Conservation (phyloP, 345 rosid genomes). For the Populus pruinosa region DNA sequence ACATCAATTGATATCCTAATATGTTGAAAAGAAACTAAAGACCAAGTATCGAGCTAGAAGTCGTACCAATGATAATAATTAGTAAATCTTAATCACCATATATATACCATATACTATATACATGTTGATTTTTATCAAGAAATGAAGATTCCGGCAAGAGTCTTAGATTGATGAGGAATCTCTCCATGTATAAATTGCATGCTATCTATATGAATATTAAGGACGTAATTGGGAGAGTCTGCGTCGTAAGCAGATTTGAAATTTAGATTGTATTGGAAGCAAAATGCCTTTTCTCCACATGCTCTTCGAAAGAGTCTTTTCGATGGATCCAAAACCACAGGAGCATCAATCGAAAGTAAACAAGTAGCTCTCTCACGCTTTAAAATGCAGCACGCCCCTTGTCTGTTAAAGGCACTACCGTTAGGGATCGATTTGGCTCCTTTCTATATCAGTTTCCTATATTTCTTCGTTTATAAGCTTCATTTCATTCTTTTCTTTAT, state of each 20-base stretch:
- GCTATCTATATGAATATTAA: too few relatives aligned
- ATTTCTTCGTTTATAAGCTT: slow-evolving; percentile 24
- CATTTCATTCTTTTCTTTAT: not conserved
- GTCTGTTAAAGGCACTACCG: slow-evolving; percentile 46
- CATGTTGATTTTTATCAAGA: too few relatives aligned
- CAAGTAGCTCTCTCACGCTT: slow-evolving; percentile 10
- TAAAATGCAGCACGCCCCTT: slow-evolving; percentile 38
- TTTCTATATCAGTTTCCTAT: slow-evolving; percentile 21
- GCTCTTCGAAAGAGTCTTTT: slow-evolving; percentile 10
- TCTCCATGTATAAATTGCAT: too few relatives aligned
- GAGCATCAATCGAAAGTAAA: slow-evolving; percentile 8
- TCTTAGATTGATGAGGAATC: too few relatives aligned
- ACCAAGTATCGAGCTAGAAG: too few relatives aligned
- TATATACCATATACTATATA: too few relatives aligned
- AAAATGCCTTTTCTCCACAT: slow-evolving; percentile 15
- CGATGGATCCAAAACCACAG: slow-evolving; percentile 30
- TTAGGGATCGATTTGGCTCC: slow-evolving; percentile 9
- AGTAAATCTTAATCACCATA: too few relatives aligned
- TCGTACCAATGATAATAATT: too few relatives aligned
- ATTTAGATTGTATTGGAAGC: slow-evolving; percentile 31
- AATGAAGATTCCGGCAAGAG: too few relatives aligned
- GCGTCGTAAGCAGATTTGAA: slow-evolving; percentile 13
- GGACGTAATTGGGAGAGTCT: slow-evolving; percentile 5
- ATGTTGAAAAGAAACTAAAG: too few relatives aligned
- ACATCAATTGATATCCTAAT: too few relatives aligned